Conservation (phyloP, 441 rosid genomes). For the Bocquillonia castaneifolia region DNA sequence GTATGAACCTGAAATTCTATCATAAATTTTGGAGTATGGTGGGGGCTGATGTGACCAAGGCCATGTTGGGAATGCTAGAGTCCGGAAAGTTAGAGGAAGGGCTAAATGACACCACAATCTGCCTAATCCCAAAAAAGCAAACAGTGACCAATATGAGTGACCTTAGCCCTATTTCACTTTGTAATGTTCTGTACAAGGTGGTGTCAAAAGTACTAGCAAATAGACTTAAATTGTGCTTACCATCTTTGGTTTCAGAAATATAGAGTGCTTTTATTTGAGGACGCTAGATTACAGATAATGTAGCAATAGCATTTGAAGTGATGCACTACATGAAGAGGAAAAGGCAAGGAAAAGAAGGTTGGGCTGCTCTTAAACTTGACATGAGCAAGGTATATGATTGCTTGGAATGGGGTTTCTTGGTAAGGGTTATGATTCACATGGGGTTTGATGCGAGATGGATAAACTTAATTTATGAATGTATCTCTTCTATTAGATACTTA, state of each 20-base stretch:
- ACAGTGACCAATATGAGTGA: not conserved
- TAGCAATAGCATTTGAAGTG: no score
- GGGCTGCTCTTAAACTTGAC: not conserved
- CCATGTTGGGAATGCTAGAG: no score
- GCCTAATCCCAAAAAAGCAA: not conserved
- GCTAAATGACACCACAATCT: not conserved
- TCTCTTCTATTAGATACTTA: not conserved
- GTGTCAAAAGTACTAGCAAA: not conserved
- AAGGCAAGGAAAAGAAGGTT: not conserved
- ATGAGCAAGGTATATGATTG: not conserved
- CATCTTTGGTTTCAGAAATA: not conserved
- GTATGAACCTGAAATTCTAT: no score
- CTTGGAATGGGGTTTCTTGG: not conserved
- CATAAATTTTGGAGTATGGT: no score
- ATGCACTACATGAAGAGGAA: no score
- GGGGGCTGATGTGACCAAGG: no score
- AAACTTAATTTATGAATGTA: not conserved
- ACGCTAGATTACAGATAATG: no score
- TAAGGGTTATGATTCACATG: not conserved
- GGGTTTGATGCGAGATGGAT: not conserved
- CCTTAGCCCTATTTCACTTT: not conserved
- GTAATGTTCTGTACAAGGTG: not conserved
- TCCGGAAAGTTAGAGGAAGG: no score
- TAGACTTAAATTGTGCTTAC: not conserved
- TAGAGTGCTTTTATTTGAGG: not conserved